Evolutionary conservation across 768 basidiomycete species (phyloP).

Genomic region (Boletus rubroflammeus): DNA sequence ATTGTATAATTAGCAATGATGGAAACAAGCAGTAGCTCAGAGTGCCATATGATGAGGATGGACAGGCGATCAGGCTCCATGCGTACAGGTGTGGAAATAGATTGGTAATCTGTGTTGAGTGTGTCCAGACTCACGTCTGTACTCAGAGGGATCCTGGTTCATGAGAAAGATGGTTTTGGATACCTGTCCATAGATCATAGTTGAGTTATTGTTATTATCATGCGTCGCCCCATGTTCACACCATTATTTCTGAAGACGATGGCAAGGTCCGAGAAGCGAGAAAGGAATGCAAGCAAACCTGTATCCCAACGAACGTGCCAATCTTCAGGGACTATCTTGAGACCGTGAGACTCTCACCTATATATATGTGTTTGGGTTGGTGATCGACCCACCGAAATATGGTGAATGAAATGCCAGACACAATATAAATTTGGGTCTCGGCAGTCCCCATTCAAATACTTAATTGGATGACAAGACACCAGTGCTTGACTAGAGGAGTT

Average conservation of each 20-base stretch:
- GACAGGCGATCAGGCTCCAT: neutral
- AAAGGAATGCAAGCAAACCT: neutral
- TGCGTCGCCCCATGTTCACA: neutral
- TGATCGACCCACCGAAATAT: neutral
- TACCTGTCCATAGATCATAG: neutral
- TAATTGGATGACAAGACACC: neutral
- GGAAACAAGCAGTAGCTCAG: neutral
- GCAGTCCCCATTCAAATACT: neutral
- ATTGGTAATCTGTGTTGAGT: neutral
- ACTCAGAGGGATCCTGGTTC: neutral
- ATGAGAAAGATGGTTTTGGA: neutral
- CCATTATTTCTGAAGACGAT: neutral
- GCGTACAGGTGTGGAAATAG: neutral
- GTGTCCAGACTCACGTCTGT: neutral
- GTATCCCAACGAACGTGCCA: conserved; percentile 8
- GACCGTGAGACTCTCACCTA: neutral
- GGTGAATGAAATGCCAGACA: neutral
- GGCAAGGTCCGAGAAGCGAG: neutral
- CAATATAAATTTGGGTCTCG: neutral
- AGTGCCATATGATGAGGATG: conserved; percentile 7
- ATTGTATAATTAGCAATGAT: conserved; percentile 6
- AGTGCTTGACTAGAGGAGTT: neutral
- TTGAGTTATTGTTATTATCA: neutral
- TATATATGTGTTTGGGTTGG: no score
- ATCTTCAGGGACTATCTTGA: neutral